Conservation (phyloP, 805 yeast genomes). For the Kodamaea jinghongensis region DNA sequence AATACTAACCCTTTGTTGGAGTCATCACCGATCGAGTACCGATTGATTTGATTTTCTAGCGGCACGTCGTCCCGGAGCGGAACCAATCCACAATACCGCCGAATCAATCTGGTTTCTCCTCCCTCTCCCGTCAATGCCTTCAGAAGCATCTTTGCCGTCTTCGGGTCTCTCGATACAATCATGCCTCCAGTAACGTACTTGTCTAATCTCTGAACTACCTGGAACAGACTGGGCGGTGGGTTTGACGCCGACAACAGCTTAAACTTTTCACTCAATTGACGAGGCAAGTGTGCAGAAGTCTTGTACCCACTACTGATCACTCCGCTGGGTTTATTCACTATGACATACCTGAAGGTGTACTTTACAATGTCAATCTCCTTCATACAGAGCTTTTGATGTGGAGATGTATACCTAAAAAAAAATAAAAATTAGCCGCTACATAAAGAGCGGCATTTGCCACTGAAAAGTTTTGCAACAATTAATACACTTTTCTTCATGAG, state of each 20-base stretch:
- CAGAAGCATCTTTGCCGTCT: constrained; percentile 14
- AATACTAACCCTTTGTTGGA: constrained; percentile 10
- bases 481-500: too few relatives aligned
- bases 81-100: constrained; percentile 20
- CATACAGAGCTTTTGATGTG: background rate
- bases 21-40: background rate
- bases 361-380: constrained; percentile 13
- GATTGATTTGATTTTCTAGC: constrained; percentile 2
- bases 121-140: constrained; percentile 9
- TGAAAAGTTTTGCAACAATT: too few relatives aligned
- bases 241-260: constrained; percentile 9
- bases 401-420: too few relatives aligned
- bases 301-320: constrained; percentile 16
- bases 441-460: too few relatives aligned
- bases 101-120: constrained; percentile 5
- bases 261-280: constrained; percentile 11
- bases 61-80: constrained; percentile 2
- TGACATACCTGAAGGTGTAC: constrained; percentile 16
- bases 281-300: constrained; percentile 13
- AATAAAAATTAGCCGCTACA: too few relatives aligned
- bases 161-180: constrained; percentile 17
- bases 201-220: constrained; percentile 22
- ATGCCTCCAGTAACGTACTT: constrained; percentile 25
- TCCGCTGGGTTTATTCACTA: constrained; percentile 23
- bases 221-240: constrained; percentile 11